Evolutionary conservation across 257 asterid species (phyloP), one percentile per base, ranked within the genome.

Genomic region (Solanum lycopersicoides): DNA sequence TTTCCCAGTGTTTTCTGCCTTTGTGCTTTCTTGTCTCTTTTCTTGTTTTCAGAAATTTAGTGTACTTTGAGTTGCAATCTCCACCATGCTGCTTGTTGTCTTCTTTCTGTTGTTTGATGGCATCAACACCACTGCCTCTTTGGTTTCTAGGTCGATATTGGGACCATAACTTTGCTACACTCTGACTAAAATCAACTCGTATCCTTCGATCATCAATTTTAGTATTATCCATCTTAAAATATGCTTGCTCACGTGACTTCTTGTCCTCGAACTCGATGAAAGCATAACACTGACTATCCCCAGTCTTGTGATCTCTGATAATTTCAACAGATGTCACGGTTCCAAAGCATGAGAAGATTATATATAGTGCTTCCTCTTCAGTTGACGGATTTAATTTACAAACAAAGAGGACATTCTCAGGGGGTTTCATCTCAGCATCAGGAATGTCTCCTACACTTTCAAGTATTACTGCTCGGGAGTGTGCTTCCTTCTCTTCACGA

Each of bases 101-200:
- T 59, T 59, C 68, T 53, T 53, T 18, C 66, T 59, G 66, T 3
- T 18, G 66, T 59, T 59, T 59, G 66, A 20, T 56, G 69, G 30
- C 69, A 63, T 63, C 71, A 63, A n/a, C 71, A 63, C 69, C 69
- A 60, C 30, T 60, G 30, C 28, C 30, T 60, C 18, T 82, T 85
- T 92, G 95, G 83, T 91, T 93, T 89, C 92, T 92, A 90, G 92
- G 93, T 88, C 95, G 92, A 87, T 91, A 96, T 90, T 94, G 94
- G 85, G 94, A 91, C 98, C 98, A 94, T 9, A 94, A 92, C 88
- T 95, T 96, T 87, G 98, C 91, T 88, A 94, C 98, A 89, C 98
- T 95, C 91, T 94, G 99, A 91, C 99, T 95, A 87, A 96, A 96
- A 91, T 96, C 98, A 76, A 96, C 98, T 89, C 92, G 98, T 89